Evolutionary conservation across 2,329 filamentous ascomycete species (phyloP).

Genomic region (Apiospora saccharicola): DNA sequence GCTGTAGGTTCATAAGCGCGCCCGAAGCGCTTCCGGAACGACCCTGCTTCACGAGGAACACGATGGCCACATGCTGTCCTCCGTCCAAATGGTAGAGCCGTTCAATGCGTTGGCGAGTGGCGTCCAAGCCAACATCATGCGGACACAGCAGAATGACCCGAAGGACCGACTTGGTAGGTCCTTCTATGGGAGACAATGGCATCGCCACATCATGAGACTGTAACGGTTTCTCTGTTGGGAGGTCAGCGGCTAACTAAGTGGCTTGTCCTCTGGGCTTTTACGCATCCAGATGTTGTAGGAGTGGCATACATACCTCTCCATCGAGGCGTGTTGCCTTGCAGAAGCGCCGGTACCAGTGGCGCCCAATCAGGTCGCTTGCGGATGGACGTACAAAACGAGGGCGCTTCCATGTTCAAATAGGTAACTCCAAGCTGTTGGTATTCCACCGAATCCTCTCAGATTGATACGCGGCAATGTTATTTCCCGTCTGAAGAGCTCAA

Average conservation of each 20-base stretch:
- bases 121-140: conserved; percentile 43
- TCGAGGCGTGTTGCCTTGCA: conserved; percentile 31
- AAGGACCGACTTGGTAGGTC: conserved; percentile 37
- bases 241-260: conserved; percentile 20
- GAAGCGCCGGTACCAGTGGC: conserved; percentile 35
- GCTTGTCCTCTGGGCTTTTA: not conserved
- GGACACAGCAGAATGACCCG: conserved; percentile 51
- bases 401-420: conserved; percentile 34
- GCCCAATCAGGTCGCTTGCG: conserved; percentile 41
- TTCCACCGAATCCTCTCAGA: not conserved
- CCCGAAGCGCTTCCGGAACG: conserved; percentile 40
- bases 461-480: not conserved
- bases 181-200: conserved; percentile 35
- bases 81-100: conserved; percentile 51
- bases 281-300: not conserved
- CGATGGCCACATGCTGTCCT: conserved; percentile 48
- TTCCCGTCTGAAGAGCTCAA: not conserved
- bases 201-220: conserved; percentile 54
- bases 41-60: conserved; percentile 51
- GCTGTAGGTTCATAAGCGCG: conserved; percentile 52
- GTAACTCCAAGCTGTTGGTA: not conserved
- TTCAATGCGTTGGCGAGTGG: conserved; percentile 46
- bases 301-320: conserved; percentile 40
- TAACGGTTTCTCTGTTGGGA: not conserved
- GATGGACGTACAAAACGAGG: conserved; percentile 40